Evolutionary conservation across 2,329 filamentous ascomycete genomes (phyloP).

Genomic region (Daldinia sp.): DNA sequence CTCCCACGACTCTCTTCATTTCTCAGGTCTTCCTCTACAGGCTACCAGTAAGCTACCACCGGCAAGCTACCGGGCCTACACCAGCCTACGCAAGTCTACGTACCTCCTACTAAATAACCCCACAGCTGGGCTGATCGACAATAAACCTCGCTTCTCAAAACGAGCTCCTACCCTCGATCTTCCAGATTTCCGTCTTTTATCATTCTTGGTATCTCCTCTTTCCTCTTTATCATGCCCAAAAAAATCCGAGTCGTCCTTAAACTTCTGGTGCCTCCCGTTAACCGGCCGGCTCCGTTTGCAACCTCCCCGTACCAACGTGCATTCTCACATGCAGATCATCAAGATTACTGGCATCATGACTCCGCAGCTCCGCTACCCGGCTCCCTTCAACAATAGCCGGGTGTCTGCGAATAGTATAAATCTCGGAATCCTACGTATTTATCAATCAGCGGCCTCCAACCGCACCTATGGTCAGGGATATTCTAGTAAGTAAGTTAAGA

Average conservation of each 20-base stretch:
- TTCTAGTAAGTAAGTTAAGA: slow-evolving; percentile 21
- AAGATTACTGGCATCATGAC: slow-evolving; percentile 23
- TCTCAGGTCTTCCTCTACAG: slow-evolving; percentile 10
- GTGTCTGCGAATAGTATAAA: not conserved
- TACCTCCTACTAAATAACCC: slow-evolving; percentile 18
- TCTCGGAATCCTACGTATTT: not conserved
- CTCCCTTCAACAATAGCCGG: not conserved
- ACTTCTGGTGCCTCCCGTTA: not conserved
- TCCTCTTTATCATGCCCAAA: not conserved
- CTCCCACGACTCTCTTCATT: slow-evolving; percentile 18
- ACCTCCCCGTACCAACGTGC: slow-evolving; percentile 10
- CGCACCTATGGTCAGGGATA: not conserved
- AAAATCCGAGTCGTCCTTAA: not conserved
- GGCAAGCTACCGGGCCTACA: too few species aligned
- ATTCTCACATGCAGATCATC: slow-evolving; percentile 28
- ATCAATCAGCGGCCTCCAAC: not conserved
- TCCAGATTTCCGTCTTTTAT: not conserved
- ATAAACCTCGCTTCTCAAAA: slow-evolving; percentile 34
- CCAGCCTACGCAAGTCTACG: not conserved
- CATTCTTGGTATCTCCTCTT: not conserved
- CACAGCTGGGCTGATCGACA: slow-evolving; percentile 32
- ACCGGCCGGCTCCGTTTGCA: slow-evolving; percentile 15
- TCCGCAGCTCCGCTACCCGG: slow-evolving; percentile 21
- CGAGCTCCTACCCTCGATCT: slow-evolving; percentile 19
- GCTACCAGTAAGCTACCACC: too few species aligned